Percentiles rank a stretch among this genome's conserved stretches.
Evolutionary conservation across 805 yeast species (phyloP).

Genomic region (Saccharomycopsis babjevae): DNA sequence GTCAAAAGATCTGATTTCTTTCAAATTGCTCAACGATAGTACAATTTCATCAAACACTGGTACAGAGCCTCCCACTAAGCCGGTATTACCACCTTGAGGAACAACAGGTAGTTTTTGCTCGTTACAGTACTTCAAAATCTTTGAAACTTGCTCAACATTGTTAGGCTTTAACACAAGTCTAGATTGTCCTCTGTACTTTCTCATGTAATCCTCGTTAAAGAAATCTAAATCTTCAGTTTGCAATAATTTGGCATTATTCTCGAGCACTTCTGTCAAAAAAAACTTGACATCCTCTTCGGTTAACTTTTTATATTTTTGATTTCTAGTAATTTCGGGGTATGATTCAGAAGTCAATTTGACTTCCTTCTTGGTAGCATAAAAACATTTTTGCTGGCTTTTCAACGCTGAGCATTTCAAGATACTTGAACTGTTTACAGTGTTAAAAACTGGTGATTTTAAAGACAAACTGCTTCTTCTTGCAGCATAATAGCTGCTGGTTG

Average conservation of each 20-base stretch:
- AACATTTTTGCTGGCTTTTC: neutral
- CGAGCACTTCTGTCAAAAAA: constrained; percentile 51
- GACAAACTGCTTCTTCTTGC: neutral
- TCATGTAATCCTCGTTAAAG: constrained; percentile 90
- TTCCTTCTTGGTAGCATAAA: neutral
- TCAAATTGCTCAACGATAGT: constrained; percentile 57
- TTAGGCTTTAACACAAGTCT: constrained; percentile 73
- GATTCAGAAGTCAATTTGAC: constrained; percentile 59
- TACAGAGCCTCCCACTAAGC: constrained; percentile 87
- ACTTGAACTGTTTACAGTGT: neutral
- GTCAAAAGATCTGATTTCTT: constrained; percentile 76
- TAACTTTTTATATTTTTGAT: constrained; percentile 41
- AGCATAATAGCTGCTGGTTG: neutral
- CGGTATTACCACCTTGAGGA: constrained; percentile 97
- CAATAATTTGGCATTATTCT: constrained; percentile 31
- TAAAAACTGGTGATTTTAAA: neutral
- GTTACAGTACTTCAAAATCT: constrained; percentile 72
- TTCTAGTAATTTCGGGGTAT: constrained; percentile 49
- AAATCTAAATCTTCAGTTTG: constrained; percentile 56
- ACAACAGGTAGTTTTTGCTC: constrained; percentile 71
- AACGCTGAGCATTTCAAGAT: neutral
- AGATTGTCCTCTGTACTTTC: constrained; percentile 85
- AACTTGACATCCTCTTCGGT: constrained; percentile 45
- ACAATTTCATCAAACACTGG: constrained; percentile 90
- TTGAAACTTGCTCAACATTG: constrained; percentile 63